Evolutionary conservation across 2,329 filamentous ascomycete genomes (phyloP).

Genomic region (Westerdykella ornata): DNA sequence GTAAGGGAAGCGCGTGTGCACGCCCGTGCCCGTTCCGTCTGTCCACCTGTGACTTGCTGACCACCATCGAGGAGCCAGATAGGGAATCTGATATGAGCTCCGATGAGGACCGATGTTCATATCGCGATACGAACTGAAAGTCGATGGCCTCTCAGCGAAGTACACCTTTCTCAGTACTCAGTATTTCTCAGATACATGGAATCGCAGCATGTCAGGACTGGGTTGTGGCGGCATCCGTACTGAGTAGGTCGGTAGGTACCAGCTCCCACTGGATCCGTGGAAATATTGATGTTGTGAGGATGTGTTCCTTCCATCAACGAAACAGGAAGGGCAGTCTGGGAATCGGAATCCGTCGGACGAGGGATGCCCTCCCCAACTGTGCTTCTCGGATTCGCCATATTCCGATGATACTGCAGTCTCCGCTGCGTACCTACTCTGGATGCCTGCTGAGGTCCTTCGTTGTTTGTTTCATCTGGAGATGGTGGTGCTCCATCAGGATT

Average conservation of each 20-base stretch:
- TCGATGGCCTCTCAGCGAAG: neutral
- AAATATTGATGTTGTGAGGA: constrained; percentile 12
- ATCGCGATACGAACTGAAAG: constrained; percentile 5
- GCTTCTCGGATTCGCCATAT: too few relatives aligned
- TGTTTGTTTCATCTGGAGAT: constrained; percentile 1
- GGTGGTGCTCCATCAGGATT: constrained; percentile 3
- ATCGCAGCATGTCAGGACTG: constrained; percentile 3
- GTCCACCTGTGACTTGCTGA: constrained; percentile 33
- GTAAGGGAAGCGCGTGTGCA: neutral
- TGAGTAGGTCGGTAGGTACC: too few relatives aligned
- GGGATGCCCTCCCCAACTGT: constrained; percentile 5
- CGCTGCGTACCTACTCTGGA: too few relatives aligned
- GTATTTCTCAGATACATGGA: constrained; percentile 8
- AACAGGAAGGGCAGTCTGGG: constrained; percentile 26
- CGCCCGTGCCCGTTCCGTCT: neutral
- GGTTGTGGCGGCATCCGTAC: constrained; percentile 5
- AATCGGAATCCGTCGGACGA: constrained; percentile 23
- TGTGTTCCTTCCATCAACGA: constrained; percentile 26
- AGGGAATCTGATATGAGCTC: constrained; percentile 17
- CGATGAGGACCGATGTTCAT: constrained; percentile 1
- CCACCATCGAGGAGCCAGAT: constrained; percentile 21
- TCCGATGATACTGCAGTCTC: too few relatives aligned
- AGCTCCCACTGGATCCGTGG: constrained; percentile 6
- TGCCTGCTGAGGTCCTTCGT: constrained; percentile 9
- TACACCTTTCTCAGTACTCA: neutral